Evolutionary conservation across 441 rosid species (phyloP).

Genomic region (Populus hybrid): DNA sequence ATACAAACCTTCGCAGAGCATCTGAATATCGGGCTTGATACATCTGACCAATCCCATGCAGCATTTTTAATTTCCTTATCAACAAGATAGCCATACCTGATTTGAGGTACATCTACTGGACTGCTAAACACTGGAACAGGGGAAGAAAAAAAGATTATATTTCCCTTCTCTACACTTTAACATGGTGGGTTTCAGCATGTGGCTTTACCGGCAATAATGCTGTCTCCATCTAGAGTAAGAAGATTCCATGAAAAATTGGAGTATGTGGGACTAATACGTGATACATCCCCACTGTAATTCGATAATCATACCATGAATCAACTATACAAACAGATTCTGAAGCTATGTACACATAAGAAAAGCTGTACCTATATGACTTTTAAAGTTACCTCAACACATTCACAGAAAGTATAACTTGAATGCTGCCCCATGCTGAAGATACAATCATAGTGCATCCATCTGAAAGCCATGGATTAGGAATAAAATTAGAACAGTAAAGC

Average conservation of each 20-base stretch:
- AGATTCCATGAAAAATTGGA: conserved; percentile 68
- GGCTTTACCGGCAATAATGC: conserved; percentile 71
- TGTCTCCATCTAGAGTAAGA: conserved; percentile 68
- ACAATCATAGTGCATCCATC: conserved; percentile 76
- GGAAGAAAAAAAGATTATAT: conserved; percentile 13
- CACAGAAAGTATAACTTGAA: conserved; percentile 65
- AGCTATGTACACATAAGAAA: conserved; percentile 6
- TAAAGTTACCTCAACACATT: conserved; percentile 55
- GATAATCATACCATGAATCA: conserved; percentile 15
- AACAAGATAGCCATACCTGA: conserved; percentile 61
- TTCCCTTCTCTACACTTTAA: conserved; percentile 14
- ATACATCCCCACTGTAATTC: conserved; percentile 60
- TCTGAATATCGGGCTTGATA: conserved; percentile 51
- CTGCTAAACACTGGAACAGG: conserved; percentile 70
- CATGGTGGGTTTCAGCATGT: conserved; percentile 1
- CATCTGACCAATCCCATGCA: conserved; percentile 64
- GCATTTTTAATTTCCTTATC: conserved; percentile 36
- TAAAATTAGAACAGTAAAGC: conserved; percentile 54
- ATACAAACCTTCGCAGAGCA: conserved; percentile 60
- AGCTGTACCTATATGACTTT: neutral
- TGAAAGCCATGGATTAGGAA: conserved; percentile 80
- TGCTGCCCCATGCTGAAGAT: conserved; percentile 74
- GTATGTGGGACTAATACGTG: conserved; percentile 61
- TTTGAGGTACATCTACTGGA: conserved; percentile 66
- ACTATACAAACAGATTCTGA: conserved; percentile 1